Evolutionary conservation across 2,329 filamentous ascomycete genomes (phyloP), one percentile per base, ranked within the genome.

Genomic region (Fusarium chlamydosporum): DNA sequence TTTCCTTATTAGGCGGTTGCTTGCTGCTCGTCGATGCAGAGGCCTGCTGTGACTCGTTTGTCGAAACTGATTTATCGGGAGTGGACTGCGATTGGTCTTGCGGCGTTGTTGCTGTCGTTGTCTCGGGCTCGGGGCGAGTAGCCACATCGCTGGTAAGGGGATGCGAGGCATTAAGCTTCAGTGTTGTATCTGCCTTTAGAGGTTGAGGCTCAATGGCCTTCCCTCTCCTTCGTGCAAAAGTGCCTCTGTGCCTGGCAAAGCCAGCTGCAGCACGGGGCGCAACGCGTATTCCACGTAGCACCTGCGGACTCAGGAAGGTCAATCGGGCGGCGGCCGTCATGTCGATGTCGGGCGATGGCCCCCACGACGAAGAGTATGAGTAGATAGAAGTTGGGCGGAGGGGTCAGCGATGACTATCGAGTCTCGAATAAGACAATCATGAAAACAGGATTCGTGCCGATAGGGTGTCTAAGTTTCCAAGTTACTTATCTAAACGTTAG

Each of bases 321-420:
- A 92, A 82, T 73, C 90, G 84, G 63, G 83, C 81, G 26, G 86
- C 83, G 67, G 89, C 84, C 88, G 89, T 84, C 90, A 92, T 92
- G 65, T 45, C 34, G 55, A 92, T 92, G 65, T 45, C 34, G 55
- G 53, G 55, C 40, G 53, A 55, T 45, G 58, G 50, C 41, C 42
- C 26, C 45, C 35, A 57, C 52, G 35, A 50, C 42, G 31, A 50
- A 48, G 48, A 43, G 53, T 43, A 55, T 43, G 16, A 41, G 37
- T 29, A n/a, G 52, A 43, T 12, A 23, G 18, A 11, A 8, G 26
- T 27, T 34, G 29, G 31, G 12, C 33, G 45, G 60, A n/a, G 43
- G 43, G 53, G 42, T 65, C 47, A 38, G 53, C 43, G 40, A 58
- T 42, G 40, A 56, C 48, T 67, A 66, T 52, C 65, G 67, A 53